Evolutionary conservation across 805 yeast species (phyloP), one percentile per base, ranked within the genome.

Genomic region (Ogataea polymorpha): DNA sequence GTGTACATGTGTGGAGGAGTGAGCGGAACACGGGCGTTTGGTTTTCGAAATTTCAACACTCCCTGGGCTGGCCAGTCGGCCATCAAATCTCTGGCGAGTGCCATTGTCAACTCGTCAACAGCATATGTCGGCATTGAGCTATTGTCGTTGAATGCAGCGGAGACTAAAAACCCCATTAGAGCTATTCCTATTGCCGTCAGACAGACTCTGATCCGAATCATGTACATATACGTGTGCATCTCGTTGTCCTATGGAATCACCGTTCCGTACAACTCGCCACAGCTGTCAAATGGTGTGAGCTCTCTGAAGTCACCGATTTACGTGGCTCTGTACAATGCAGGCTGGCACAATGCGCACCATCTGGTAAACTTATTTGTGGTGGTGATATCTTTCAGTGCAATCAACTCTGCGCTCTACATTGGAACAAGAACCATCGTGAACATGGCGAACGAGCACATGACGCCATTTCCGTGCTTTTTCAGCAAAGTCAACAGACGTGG

Each of bases 341-440:
- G 79, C n/a, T 72, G 77, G 77, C 55, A 62, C 25, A 64, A 61
- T n/a, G 67, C 73, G 8, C 66, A 74, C 7, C 75, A 81, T 52
- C 67, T 80, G 46, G 66, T 79, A 49, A 79, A 80, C 48, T 79
- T 87, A 0, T 74, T 84, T 52, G 74, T 83, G 46, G 63, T 81
- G 43, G 55, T 80, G 11, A 80, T 84, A 2, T 77, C 86, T 52
- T 59, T 84, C 31, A 78, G 85, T 23, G 85, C 90, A 5, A 77
- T 82, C 54, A 83, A 83, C 62, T 72, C 84, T 30, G 75, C 84
- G 25, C 77, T 82, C 38, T 83, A 77, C 59, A 72, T 82, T 58
- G 86, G 85, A 9, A 77, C 86, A 3, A 69, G 90, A 58, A 74
- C 87, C 1, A 66, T 83, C 11, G 76, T 82, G 47, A 78, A 75